Evolutionary conservation across 108 stramenopile species (phyloP).

Genomic region (Skeletonema costatum): DNA sequence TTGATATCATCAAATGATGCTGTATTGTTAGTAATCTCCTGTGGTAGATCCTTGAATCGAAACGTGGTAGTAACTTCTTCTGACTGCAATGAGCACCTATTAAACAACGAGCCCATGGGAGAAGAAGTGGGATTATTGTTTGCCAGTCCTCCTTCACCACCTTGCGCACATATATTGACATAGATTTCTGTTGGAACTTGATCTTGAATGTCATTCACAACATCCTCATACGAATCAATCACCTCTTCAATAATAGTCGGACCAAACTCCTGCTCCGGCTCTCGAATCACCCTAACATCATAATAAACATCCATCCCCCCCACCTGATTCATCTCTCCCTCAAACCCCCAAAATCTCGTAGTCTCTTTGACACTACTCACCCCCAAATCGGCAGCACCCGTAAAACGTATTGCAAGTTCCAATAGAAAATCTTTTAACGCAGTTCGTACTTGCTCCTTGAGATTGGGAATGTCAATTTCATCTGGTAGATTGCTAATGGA

Average conservation of each 20-base stretch:
- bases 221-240: slow-evolving; percentile 18
- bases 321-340: background rate
- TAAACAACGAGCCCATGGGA: background rate
- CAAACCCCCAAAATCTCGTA: background rate
- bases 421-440: slow-evolving; percentile 3
- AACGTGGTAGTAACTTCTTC: background rate
- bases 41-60: background rate
- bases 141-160: background rate
- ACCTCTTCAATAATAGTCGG: slow-evolving; percentile 31
- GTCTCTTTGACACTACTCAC: slow-evolving; percentile 22
- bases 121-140: background rate
- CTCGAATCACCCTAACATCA: slow-evolving; percentile 24
- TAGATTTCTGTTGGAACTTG: background rate
- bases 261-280: slow-evolving; percentile 11
- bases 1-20: background rate
- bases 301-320: slow-evolving; percentile 19
- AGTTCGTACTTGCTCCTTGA: slow-evolving; percentile 18
- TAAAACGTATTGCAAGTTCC: background rate
- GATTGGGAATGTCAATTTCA: slow-evolving; percentile 15
- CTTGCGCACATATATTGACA: background rate
- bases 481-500: slow-evolving; percentile 13
- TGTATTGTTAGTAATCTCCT: background rate
- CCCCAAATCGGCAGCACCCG: slow-evolving; percentile 17
- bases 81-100: background rate
- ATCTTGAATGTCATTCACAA: slow-evolving; percentile 13